Evolutionary conservation across 177 flowering plant genomes (phyloP).

Genomic region (Vitis hybrid): DNA sequence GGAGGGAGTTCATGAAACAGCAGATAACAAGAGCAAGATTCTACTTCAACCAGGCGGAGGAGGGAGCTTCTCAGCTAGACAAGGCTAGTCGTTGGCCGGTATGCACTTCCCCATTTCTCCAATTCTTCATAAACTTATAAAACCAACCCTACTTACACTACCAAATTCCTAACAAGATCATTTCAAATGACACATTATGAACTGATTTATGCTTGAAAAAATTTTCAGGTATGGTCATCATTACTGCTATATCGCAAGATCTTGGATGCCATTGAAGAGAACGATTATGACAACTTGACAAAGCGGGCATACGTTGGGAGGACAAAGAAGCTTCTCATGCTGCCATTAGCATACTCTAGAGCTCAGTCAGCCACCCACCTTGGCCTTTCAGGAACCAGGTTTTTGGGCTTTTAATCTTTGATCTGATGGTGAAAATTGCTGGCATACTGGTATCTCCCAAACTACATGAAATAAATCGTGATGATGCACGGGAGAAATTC

Average conservation of each 20-base stretch:
- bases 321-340: constrained; percentile 53
- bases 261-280: constrained; percentile 69
- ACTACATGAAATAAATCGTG: too few species aligned
- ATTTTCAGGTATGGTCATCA: constrained; percentile 72
- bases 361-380: constrained; percentile 25
- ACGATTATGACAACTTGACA: constrained; percentile 68
- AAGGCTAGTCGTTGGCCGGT: constrained; percentile 83
- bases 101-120: neutral
- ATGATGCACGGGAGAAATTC: too few species aligned
- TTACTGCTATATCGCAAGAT: constrained; percentile 58
- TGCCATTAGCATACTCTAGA: constrained; percentile 61
- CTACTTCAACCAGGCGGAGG: constrained; percentile 63
- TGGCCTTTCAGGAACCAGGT: neutral
- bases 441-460: too few species aligned
- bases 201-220: neutral
- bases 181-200: neutral
- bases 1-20: constrained; percentile 77
- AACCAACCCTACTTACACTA: too few species aligned
- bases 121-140: too few species aligned
- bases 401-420: neutral
- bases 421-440: too few species aligned
- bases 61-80: constrained; percentile 67
- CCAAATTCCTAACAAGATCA: too few species aligned
- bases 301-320: constrained; percentile 69
- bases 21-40: constrained; percentile 73